Conservation (phyloP, 257 asterid species). For the Lithospermum erythrorhizon region DNA sequence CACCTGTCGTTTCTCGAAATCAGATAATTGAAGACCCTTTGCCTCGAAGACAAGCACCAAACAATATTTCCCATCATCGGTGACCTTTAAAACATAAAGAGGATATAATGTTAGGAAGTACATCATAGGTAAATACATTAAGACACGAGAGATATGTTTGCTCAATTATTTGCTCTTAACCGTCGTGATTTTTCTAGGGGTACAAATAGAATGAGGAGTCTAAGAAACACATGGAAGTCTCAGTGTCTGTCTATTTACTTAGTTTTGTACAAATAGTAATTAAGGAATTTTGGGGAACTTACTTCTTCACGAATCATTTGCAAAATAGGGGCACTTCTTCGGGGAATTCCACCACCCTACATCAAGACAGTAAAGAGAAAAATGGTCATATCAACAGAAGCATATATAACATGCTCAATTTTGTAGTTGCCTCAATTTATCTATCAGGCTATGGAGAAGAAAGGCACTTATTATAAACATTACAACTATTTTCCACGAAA, state of each 20-base stretch:
- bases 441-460: not conserved
- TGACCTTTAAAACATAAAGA: constrained; percentile 41
- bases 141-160: no score
- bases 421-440: not conserved
- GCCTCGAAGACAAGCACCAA: constrained; percentile 73
- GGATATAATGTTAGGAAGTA: not conserved
- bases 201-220: not conserved
- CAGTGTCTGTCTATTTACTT: no score
- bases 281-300: constrained; percentile 21
- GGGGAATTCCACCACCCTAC: constrained; percentile 93
- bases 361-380: constrained; percentile 6
- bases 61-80: constrained; percentile 68
- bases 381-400: constrained; percentile 4
- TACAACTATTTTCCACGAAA: no score
- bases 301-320: constrained; percentile 85
- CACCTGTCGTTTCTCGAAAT: constrained; percentile 83
- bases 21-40: constrained; percentile 63
- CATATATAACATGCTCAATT: not conserved
- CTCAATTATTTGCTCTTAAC: no score
- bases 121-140: no score
- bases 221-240: not conserved
- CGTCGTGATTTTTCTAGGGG: no score
- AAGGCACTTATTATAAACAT: no score
- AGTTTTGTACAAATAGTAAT: not conserved
- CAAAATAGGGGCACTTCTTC: constrained; percentile 84